Base-by-base conservation (phyloP, 2,329 filamentous ascomycete genomes). In the Xylariaceae sp. region DNA sequence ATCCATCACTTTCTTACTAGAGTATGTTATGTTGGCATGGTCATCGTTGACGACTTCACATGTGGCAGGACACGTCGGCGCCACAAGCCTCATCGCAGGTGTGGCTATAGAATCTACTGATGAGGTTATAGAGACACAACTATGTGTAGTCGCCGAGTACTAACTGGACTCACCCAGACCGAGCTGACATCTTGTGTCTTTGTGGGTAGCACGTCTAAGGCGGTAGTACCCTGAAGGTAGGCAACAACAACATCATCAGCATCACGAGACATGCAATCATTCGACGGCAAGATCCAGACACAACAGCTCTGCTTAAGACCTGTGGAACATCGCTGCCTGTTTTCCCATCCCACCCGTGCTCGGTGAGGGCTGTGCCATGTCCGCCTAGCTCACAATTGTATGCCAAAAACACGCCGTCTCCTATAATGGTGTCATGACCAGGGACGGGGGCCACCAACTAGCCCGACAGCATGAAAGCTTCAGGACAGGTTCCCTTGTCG, bases 401-500 rank as follows among this genome's bases (percentile, higher is more conserved):
- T 42, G 37, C 9, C 9, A 9, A 17, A 35, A n/a, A 34, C 13
- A 13, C 10, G 17, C 11, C n/a, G 9, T 13, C 13, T 35, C 2
- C 39, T 17, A 35, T n/a, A 15, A 17, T 18, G 13, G 9, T n/a
- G 47, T 56, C 51, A 55, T 56, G 30, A 62, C 57, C 13, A 47
- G 53, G 62, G 62, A 35, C 17, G 23, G 9, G 6, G 13, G 5
- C 6, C n/a, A n/a, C 30, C 47, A 13, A 51, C 62, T 51, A 67
- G 68, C 67, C 65, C 66, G 63, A 61, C 62, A 57, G 9, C 59
- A 64, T 70, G 68, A 30, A 30, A 18, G 69, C 68, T 68, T 62
- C 58, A 56, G 52, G 51, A 42, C 15, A 35, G 42, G 45, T 62
- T 58, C 59, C 55, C 61, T 4, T 69, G 62, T 59, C 60, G 57